These are phyloP conservation scores for Colletotrichum sp. DNA, from an alignment of 2,329 filamentous ascomycete genomes.

Conservation along the genomic window DNA sequence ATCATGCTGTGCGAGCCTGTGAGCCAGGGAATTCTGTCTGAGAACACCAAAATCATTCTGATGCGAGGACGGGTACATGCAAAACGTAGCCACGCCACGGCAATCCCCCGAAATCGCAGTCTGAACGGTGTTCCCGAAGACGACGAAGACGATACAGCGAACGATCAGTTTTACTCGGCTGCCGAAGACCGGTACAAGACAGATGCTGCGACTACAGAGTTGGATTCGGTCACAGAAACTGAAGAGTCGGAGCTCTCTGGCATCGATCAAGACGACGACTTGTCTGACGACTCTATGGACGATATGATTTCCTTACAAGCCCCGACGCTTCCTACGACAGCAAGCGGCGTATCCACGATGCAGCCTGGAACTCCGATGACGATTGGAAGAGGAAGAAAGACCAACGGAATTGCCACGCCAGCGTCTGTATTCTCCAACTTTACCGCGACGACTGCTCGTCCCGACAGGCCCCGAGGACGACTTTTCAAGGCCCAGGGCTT, in stretches of 20 bases:
- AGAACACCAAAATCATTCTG: constrained; percentile 84
- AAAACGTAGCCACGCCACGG: constrained; percentile 55
- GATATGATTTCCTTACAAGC: constrained; percentile 91
- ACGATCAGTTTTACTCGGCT: constrained; percentile 91
- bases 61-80: constrained; percentile 65
- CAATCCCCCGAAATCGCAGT: constrained; percentile 52
- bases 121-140: constrained; percentile 65
- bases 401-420: constrained; percentile 80
- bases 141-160: constrained; percentile 85
- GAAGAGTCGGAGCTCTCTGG: constrained; percentile 66
- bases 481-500: constrained; percentile 86
- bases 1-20: constrained; percentile 95
- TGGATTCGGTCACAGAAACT: constrained; percentile 64
- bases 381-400: constrained; percentile 65
- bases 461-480: constrained; percentile 74
- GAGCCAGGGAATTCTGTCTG: constrained; percentile 80
- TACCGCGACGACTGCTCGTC: constrained; percentile 81
- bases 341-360: constrained; percentile 80
- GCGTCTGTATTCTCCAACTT: constrained; percentile 90
- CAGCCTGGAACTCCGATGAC: constrained; percentile 84
- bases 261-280: constrained; percentile 70
- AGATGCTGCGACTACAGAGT: constrained; percentile 62
- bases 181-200: constrained; percentile 77
- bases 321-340: constrained; percentile 78
- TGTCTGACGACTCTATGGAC: constrained; percentile 91